Evolutionary conservation across 2,329 filamentous ascomycete genomes (phyloP), one percentile per base, ranked within the genome.

Genomic region (Alternaria hordeiaustralica): DNA sequence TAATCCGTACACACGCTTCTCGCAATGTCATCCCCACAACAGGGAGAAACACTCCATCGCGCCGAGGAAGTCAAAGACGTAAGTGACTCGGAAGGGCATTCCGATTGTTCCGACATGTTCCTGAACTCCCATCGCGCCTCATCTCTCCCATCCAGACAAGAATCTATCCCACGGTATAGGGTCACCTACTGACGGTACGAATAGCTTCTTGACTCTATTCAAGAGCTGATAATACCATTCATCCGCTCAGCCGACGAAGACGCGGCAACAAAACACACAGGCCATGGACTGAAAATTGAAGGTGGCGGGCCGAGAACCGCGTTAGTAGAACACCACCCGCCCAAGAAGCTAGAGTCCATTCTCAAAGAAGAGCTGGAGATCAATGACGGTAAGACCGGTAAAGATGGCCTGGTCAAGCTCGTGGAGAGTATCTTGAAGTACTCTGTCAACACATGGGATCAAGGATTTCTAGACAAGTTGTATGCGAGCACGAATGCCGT

Each of bases 401-500:
- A 81, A 64, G 77, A 81, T 11, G 83, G 82, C 9, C 66, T 85
- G 12, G 44, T 85, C 15, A 59, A 75, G 3, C 60, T 88, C 4
- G 86, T 97, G 49, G 83, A 89, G 69, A 87, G 89, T 64, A 85
- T 97, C 20, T 84, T 98, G 45, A 86, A 88, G 67, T 94, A 96
- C 80, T 96, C 92, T 75, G 95, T 98, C 75, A 99, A 99, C 82
- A 97, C 95, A n/a, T 98, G 94, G 92, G 92, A 97, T 75, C 94
- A 97, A 80, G 95, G 95, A 11, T 99, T 98, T 81, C 82, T 98
- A 75, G 94, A 97, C 82, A 98, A 99, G 82, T 85, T 98, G 18
- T 98, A 97, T 80, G 89, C 92, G n/a, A 91, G 90, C 68, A 96
- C 93, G 43, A 96, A 96, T 75, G 91, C 95, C 45, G 90, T 95